Evolutionary conservation across 805 yeast genomes (phyloP).

Genomic region (Candida ulmi): DNA sequence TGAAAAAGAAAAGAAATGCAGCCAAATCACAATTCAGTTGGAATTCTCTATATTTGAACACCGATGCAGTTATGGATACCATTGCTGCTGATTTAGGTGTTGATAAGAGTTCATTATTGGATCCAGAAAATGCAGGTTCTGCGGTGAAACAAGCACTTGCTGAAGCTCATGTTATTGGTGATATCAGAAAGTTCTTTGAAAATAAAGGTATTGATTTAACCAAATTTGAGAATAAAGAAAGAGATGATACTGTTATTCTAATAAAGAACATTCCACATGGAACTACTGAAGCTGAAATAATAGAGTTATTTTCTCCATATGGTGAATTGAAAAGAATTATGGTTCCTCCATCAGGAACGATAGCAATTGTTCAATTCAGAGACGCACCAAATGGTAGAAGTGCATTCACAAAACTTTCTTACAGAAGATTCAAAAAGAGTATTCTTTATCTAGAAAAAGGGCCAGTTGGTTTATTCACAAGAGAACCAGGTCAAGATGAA

Average conservation of each 20-base stretch:
- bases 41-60: constrained; percentile 89
- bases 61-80: constrained; percentile 86
- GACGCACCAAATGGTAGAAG: constrained; percentile 80
- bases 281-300: constrained; percentile 72
- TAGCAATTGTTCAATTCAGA: constrained; percentile 87
- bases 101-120: constrained; percentile 74
- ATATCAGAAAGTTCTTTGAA: constrained; percentile 84
- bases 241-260: constrained; percentile 75
- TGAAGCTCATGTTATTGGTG: constrained; percentile 92
- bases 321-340: constrained; percentile 77
- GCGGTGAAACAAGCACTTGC: constrained; percentile 97
- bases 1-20: constrained; percentile 81
- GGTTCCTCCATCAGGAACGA: constrained; percentile 96
- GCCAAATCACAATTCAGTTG: constrained; percentile 84
- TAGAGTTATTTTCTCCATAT: constrained; percentile 72
- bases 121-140: constrained; percentile 79
- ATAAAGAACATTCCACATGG: constrained; percentile 91
- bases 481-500: constrained; percentile 38
- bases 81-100: constrained; percentile 84
- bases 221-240: constrained; percentile 56
- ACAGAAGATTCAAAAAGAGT: constrained; percentile 80
- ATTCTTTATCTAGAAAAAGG: constrained; percentile 92
- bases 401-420: constrained; percentile 85
- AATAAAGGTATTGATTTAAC: constrained; percentile 78
- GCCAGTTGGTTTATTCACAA: constrained; percentile 72